phyloP scores from a whole-genome alignment of 768 basidiomycete species.

The Mycena venus region DNA sequence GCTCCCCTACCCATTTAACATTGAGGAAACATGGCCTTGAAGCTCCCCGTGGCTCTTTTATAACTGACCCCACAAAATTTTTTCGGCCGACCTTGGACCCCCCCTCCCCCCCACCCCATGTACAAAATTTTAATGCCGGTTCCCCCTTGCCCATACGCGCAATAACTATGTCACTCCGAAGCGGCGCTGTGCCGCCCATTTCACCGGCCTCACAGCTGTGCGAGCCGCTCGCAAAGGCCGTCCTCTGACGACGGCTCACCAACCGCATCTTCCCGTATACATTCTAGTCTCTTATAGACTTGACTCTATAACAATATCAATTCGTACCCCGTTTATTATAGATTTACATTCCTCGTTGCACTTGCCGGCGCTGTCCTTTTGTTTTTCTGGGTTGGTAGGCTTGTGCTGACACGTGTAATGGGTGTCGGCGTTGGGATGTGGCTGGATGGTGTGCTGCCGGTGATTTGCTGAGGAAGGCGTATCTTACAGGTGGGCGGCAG shows the following conservation, averaged over 20 bases:
- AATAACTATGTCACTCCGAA: constrained; percentile 57
- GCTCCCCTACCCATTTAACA: too few relatives aligned
- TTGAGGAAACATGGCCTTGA: too few relatives aligned
- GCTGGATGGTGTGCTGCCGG: constrained; percentile 67
- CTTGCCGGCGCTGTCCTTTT: constrained; percentile 58
- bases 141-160: constrained; percentile 61
- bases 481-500: constrained; percentile 66
- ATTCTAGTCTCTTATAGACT: constrained; percentile 59
- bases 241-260: constrained; percentile 72
- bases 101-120: too few relatives aligned
- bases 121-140: too few relatives aligned
- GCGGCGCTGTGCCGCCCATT: constrained; percentile 67
- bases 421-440: constrained; percentile 57
- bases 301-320: too few relatives aligned
- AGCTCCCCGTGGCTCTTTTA: too few relatives aligned
- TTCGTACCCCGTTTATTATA: too few relatives aligned
- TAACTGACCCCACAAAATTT: too few relatives aligned
- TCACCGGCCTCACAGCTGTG: constrained; percentile 71
- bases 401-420: constrained; percentile 38
- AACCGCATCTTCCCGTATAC: constrained; percentile 68
- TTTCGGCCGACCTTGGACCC: too few relatives aligned
- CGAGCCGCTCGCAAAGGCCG: constrained; percentile 74
- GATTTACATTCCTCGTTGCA: too few relatives aligned
- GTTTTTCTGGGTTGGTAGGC: constrained; percentile 52
- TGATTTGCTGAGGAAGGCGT: constrained; percentile 69